Conservation (phyloP, 352 stramenopile genomes). For the Pythium guiyangense region DNA sequence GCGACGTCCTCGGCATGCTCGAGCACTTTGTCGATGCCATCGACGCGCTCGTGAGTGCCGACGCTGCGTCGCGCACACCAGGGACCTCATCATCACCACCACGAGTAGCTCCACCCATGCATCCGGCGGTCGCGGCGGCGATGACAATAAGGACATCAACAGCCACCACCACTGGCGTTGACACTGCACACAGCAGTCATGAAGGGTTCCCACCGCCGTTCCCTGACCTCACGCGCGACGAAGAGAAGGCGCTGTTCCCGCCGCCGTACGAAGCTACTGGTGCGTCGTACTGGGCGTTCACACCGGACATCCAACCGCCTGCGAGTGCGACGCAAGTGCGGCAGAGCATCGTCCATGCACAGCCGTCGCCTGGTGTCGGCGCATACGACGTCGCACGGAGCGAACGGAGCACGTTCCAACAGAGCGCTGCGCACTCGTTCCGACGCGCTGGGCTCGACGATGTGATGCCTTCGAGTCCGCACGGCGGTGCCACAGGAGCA, state of each 20-base stretch:
- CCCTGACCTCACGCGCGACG: conserved; percentile 20
- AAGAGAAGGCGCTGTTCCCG: conserved; percentile 20
- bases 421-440: conserved; percentile 36
- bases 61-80: not conserved
- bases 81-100: too few species aligned
- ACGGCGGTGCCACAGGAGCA: not conserved
- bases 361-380: conserved; percentile 30
- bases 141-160: not conserved
- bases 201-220: conserved; percentile 33
- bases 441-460: conserved; percentile 10
- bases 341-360: not conserved
- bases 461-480: not conserved
- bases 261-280: conserved; percentile 29
- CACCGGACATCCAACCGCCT: conserved; percentile 11
- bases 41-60: conserved; percentile 11
- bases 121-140: conserved; percentile 5
- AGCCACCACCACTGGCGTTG: not conserved
- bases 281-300: conserved; percentile 18
- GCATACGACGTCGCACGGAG: conserved; percentile 41
- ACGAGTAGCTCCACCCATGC: not conserved
- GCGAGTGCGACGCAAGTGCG: not conserved
- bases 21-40: conserved; percentile 32
- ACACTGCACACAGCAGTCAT: not conserved
- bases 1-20: conserved; percentile 20
- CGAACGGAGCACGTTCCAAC: conserved; percentile 40